Evolutionary conservation across 1,139 yeast species (phyloP).

Genomic region (Candida sp.): DNA sequence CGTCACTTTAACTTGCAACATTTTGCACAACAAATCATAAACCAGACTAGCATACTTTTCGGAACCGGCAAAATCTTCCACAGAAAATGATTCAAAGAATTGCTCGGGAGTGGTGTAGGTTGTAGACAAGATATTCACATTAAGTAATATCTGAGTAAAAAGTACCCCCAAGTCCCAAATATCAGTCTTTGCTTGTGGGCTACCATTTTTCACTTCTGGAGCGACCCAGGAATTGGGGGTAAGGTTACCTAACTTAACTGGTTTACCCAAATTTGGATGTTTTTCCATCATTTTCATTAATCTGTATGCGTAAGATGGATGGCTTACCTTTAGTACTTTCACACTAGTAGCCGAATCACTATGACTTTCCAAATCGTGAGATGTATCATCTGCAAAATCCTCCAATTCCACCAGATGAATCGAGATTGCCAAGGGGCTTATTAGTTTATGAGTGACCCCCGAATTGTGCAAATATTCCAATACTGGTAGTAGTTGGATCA

Average conservation of each 20-base stretch:
- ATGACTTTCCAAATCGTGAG: background rate
- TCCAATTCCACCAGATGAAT: constrained; percentile 19
- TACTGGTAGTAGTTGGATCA: constrained; percentile 81
- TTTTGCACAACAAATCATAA: constrained; percentile 61
- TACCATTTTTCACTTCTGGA: constrained; percentile 60
- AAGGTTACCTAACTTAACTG: constrained; percentile 10
- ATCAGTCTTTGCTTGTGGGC: constrained; percentile 77
- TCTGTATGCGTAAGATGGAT: constrained; percentile 69
- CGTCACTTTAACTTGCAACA: constrained; percentile 64
- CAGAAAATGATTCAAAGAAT: constrained; percentile 47
- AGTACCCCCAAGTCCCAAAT: constrained; percentile 90
- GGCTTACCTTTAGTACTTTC: constrained; percentile 55
- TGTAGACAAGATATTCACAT: constrained; percentile 40
- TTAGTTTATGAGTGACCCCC: constrained; percentile 71
- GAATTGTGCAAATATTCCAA: constrained; percentile 77
- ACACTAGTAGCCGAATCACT: constrained; percentile 6
- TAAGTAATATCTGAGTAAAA: constrained; percentile 69
- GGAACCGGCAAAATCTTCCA: constrained; percentile 22
- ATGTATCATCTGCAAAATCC: constrained; percentile 8
- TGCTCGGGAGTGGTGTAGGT: constrained; percentile 60
- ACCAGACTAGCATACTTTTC: constrained; percentile 40
- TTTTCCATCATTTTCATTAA: constrained; percentile 54
- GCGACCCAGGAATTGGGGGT: constrained; percentile 60
- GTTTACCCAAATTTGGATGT: constrained; percentile 39
- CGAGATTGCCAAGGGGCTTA: constrained; percentile 59